Conservation (phyloP, 2,329 filamentous ascomycete species). For the Clonostachys chloroleuca region DNA sequence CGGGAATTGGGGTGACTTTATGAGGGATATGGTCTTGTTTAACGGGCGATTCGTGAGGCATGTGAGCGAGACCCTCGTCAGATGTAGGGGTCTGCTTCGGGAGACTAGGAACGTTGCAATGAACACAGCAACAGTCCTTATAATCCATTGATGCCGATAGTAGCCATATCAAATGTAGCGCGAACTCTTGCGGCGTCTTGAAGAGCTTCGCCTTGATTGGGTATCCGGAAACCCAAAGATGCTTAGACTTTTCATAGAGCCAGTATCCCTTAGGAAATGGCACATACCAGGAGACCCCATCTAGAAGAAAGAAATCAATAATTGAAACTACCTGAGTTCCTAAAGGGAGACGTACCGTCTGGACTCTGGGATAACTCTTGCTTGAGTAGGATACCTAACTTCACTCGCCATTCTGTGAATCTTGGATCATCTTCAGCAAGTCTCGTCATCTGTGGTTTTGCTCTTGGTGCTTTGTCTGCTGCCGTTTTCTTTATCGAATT, state of each 20-base stretch:
- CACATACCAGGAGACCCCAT: slow-evolving; percentile 37
- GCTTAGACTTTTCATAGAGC: slow-evolving; percentile 41
- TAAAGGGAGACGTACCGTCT: slow-evolving; percentile 23
- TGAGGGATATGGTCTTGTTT: slow-evolving; percentile 11
- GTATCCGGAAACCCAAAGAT: slow-evolving; percentile 45
- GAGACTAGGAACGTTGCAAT: slow-evolving; percentile 32
- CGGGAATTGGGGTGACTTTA: slow-evolving; percentile 29
- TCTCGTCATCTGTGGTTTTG: slow-evolving; percentile 36
- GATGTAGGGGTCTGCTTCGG: slow-evolving; percentile 10
- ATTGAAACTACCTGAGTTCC: background rate
- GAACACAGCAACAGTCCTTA: slow-evolving; percentile 44
- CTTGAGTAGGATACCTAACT: slow-evolving; percentile 38
- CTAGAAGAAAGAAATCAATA: slow-evolving; percentile 15
- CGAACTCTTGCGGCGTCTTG: slow-evolving; percentile 49
- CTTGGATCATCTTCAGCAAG: slow-evolving; percentile 35
- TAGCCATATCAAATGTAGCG: slow-evolving; percentile 47
- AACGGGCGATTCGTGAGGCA: slow-evolving; percentile 7
- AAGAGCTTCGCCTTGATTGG: slow-evolving; percentile 42
- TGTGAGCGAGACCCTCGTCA: slow-evolving; percentile 18
- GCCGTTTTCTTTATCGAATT: slow-evolving; percentile 24
- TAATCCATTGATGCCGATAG: slow-evolving; percentile 40
- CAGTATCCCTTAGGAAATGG: slow-evolving; percentile 40
- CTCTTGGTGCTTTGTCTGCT: slow-evolving; percentile 26
- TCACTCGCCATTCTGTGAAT: slow-evolving; percentile 38
- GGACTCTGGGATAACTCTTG: slow-evolving; percentile 35